Base-by-base conservation (phyloP, 192 early-diverging fungal species). In the Coemansia sp. region DNA sequence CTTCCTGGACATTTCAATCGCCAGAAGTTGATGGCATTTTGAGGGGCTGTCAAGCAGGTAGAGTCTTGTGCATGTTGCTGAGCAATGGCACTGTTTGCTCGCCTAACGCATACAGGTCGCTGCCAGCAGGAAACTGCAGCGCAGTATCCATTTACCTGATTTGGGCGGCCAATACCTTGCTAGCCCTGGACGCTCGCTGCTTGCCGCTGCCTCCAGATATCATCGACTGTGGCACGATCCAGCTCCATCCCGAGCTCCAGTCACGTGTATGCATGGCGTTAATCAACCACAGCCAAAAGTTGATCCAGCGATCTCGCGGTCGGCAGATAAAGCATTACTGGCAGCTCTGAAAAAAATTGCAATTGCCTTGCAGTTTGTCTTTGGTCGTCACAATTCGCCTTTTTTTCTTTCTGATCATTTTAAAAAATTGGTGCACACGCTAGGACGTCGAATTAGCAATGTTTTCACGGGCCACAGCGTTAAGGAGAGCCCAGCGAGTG, bases 401-500 rank as follows among this genome's bases (percentile, higher is more conserved):
- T 58, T 34, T 38, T 55, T 33, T 47, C 43, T 8, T 47, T 20
- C n/a, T 38, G 28, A n/a, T 47, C 43, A 2, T 20, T 47, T 6
- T 47, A 47, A 21, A 21, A 21, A 47, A 47, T 47, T 10, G 18
- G 43, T 47, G 18, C 43, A 9, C 9, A 47, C 8, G 18, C 2
- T 18, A 47, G 43, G 43, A 47, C 43, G 43, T 20, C 43, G 43
- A 21, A 18, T 47, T 2, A 28, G 14, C 28, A 55, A 65, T 61
- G 57, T 65, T 41, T 52, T 42, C 52, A 61, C 66, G 73, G 62
- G 18, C 62, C 6, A n/a, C 61, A 21, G 58, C 45, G 9, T 9
- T 41, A 55, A 33, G 28, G 52, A 55, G 52, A 33, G 26, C 16
- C 14, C 52, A 55, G 52, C 52, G 28, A 8, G 52, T n/a, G 52